phyloP scores from a whole-genome alignment of 2,329 filamentous ascomycete species.

The Aspergillus candidus region DNA sequence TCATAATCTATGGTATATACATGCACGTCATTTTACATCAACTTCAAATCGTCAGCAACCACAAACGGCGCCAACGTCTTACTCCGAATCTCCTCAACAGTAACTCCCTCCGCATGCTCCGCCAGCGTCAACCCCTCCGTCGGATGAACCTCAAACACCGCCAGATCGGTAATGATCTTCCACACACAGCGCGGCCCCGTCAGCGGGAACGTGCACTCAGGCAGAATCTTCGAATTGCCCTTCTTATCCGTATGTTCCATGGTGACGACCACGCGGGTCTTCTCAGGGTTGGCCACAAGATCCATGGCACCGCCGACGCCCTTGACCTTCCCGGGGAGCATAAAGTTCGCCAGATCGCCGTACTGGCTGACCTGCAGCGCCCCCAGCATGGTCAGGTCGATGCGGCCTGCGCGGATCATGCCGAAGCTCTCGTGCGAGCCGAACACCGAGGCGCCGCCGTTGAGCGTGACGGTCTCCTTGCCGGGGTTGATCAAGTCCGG shows the following conservation, averaged over 20 bases:
- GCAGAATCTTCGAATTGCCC: conserved; percentile 60
- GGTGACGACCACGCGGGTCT: conserved; percentile 66
- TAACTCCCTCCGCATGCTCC: conserved; percentile 65
- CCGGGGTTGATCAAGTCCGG: conserved; percentile 79
- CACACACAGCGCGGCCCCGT: conserved; percentile 61
- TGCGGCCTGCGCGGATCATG: conserved; percentile 80
- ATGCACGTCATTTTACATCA: conserved; percentile 34
- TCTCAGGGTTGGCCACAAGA: conserved; percentile 64
- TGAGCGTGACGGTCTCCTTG: conserved; percentile 78
- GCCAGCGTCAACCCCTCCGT: conserved; percentile 49
- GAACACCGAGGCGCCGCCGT: conserved; percentile 69
- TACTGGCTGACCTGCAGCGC: conserved; percentile 73
- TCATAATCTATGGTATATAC: conserved; percentile 2
- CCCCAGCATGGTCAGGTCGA: conserved; percentile 78
- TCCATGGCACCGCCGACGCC: conserved; percentile 80
- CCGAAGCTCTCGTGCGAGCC: conserved; percentile 76
- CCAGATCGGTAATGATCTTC: conserved; percentile 68
- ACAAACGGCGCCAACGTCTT: conserved; percentile 67
- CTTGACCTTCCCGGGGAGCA: conserved; percentile 81
- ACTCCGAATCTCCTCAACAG: conserved; percentile 60
- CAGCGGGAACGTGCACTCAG: conserved; percentile 56
- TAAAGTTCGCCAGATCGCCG: conserved; percentile 82
- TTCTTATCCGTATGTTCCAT: conserved; percentile 67
- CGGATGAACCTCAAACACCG: conserved; percentile 68
- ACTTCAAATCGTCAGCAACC: conserved; percentile 55